Percentiles rank a stretch among this genome's conserved stretches.
phyloP scores from a whole-genome alignment of 805 yeast species.

The Sungouiella thailandica region DNA sequence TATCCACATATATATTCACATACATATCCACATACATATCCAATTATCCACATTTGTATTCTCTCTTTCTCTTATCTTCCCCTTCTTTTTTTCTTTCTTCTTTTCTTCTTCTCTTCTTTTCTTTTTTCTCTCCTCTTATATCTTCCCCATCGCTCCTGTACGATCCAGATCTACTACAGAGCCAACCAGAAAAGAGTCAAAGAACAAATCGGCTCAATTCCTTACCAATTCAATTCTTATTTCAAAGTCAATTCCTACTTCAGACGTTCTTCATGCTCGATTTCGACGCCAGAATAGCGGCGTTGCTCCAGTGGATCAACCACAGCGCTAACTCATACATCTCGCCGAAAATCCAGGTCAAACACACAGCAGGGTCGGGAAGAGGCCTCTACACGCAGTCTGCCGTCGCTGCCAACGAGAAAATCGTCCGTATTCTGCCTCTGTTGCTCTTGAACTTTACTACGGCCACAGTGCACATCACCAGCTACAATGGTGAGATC shows the following conservation, averaged over 20 bases:
- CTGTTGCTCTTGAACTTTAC: slow-evolving; percentile 54
- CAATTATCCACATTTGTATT: too few species aligned
- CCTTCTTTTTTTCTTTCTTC: too few species aligned
- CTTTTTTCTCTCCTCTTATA: background rate
- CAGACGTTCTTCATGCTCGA: slow-evolving; percentile 7
- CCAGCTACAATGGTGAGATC: slow-evolving; percentile 38
- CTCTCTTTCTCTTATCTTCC: too few species aligned
- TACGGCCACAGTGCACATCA: slow-evolving; percentile 39
- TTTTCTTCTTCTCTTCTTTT: background rate
- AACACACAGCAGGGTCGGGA: slow-evolving; percentile 45
- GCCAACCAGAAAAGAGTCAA: too few species aligned
- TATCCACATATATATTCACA: too few species aligned
- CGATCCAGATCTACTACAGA: too few species aligned
- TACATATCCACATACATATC: too few species aligned
- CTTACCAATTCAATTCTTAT: too few species aligned
- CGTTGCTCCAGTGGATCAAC: slow-evolving; percentile 24
- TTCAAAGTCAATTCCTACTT: too few species aligned
- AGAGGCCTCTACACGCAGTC: slow-evolving; percentile 53
- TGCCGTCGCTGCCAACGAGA: slow-evolving; percentile 35
- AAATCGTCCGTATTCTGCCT: slow-evolving; percentile 53
- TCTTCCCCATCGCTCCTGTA: background rate
- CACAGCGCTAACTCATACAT: slow-evolving; percentile 20
- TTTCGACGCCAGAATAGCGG: slow-evolving; percentile 9
- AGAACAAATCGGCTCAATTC: too few species aligned
- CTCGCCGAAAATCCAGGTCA: slow-evolving; percentile 37